These are phyloP conservation scores for Diaporthe sp. DNA, from an alignment of 2,329 filamentous ascomycete genomes.

Conservation along the genomic window DNA sequence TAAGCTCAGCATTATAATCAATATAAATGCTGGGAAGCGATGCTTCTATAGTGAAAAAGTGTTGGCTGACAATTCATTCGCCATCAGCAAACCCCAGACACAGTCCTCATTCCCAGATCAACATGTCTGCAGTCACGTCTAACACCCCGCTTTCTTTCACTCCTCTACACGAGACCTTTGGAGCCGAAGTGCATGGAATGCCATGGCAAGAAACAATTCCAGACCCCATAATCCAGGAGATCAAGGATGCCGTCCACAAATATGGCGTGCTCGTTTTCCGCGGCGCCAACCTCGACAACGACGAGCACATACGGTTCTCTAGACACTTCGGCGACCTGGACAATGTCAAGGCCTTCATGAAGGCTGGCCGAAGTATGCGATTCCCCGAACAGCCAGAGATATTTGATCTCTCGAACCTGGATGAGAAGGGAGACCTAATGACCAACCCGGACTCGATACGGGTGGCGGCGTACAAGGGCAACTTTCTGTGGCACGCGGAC, in stretches of 20 bases:
- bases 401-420: slow-evolving; percentile 32
- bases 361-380: neutral
- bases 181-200: slow-evolving; percentile 11
- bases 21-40: neutral
- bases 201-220: slow-evolving; percentile 4
- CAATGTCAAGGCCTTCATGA: slow-evolving; percentile 19
- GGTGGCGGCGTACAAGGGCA: slow-evolving; percentile 17
- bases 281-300: slow-evolving; percentile 20
- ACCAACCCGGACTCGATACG: slow-evolving; percentile 9
- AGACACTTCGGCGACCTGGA: slow-evolving; percentile 28
- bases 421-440: slow-evolving; percentile 9
- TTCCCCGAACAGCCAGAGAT: slow-evolving; percentile 14
- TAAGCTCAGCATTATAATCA: neutral
- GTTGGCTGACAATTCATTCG: neutral
- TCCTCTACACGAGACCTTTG: neutral
- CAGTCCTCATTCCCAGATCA: neutral
- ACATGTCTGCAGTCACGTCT: neutral
- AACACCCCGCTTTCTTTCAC: neutral
- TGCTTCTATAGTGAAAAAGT: neutral
- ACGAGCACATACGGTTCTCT: slow-evolving; percentile 29
- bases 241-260: slow-evolving; percentile 18
- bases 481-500: slow-evolving; percentile 27
- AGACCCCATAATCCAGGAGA: slow-evolving; percentile 5
- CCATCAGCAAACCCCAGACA: neutral
- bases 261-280: slow-evolving; percentile 31